phyloP scores from a whole-genome alignment of 371 early-diverging fungal genomes.

The Mycotypha africana region DNA sequence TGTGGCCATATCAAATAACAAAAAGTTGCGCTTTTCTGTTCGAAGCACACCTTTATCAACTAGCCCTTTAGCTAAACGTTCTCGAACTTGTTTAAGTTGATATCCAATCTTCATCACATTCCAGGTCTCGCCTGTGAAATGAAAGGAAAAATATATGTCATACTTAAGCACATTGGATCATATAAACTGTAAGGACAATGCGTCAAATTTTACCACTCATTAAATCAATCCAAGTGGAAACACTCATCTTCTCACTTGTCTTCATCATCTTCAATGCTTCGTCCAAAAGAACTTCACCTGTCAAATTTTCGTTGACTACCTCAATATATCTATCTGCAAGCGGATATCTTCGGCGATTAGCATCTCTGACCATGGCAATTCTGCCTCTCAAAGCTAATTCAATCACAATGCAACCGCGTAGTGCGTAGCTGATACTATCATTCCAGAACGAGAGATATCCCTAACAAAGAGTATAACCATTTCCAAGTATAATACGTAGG shows the following conservation, averaged over 20 bases:
- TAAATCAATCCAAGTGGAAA: conserved; percentile 93
- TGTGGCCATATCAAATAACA: conserved; percentile 96
- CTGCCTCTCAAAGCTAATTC: conserved; percentile 90
- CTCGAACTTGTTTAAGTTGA: conserved; percentile 96
- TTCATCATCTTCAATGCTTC: conserved; percentile 90
- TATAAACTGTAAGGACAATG: too few species aligned
- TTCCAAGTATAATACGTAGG: too few species aligned
- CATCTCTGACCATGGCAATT: conserved; percentile 82
- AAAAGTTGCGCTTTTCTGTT: conserved; percentile 91
- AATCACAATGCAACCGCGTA: conserved; percentile 93
- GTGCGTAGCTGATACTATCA: conserved; percentile 94
- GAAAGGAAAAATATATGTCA: background rate
- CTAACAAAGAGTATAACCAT: conserved; percentile 42
- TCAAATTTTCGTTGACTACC: conserved; percentile 74
- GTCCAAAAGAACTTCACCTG: conserved; percentile 94
- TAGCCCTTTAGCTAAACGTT: conserved; percentile 92
- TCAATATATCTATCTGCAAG: conserved; percentile 81
- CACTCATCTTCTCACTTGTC: conserved; percentile 65
- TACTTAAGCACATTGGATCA: background rate
- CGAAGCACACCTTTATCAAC: conserved; percentile 97
- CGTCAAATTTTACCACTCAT: conserved; percentile 93
- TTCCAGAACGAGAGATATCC: conserved; percentile 98
- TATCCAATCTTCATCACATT: conserved; percentile 93
- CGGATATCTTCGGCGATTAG: conserved; percentile 73
- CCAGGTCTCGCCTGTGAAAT: conserved; percentile 89